Conservation (phyloP, 306 rosid genomes). For the Prunus padus region DNA sequence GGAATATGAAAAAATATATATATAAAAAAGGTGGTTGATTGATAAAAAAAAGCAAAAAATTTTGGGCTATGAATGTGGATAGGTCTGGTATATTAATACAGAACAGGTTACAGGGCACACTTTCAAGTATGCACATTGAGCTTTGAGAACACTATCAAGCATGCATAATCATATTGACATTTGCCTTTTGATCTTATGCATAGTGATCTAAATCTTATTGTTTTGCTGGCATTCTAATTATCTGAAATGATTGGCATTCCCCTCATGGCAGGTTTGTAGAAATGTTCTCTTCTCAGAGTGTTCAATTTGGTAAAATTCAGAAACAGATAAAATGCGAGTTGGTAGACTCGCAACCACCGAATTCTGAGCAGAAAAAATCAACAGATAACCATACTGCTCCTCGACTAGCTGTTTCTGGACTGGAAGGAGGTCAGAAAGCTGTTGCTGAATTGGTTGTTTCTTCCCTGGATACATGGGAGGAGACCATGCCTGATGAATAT, state of each 20-base stretch:
- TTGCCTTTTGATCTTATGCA: not conserved
- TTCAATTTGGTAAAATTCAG: slow-evolving; percentile 73
- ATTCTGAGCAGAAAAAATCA: slow-evolving; percentile 27
- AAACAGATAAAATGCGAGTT: slow-evolving; percentile 76
- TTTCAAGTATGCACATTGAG: not conserved
- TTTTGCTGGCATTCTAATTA: slow-evolving; percentile 3
- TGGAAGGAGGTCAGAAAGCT: slow-evolving; percentile 30
- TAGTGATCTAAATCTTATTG: not conserved
- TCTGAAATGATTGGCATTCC: slow-evolving; percentile 12
- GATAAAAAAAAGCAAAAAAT: not conserved
- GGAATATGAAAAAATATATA: too few relatives aligned
- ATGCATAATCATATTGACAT: not conserved
- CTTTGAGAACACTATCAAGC: not conserved
- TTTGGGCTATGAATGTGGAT: not conserved
- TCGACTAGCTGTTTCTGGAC: slow-evolving; percentile 16
- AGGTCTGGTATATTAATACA: not conserved
- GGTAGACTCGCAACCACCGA: slow-evolving; percentile 31
- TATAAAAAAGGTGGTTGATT: not conserved
- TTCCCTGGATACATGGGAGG: slow-evolving; percentile 31
- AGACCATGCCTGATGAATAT: slow-evolving; percentile 28
- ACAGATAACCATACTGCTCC: slow-evolving; percentile 15
- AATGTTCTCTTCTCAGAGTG: slow-evolving; percentile 49
- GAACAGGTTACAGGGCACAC: not conserved
- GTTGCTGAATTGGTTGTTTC: slow-evolving; percentile 21
- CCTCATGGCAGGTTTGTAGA: slow-evolving; percentile 57